Evolutionary conservation across 2,329 filamentous ascomycete genomes (phyloP), one percentile per base, ranked within the genome.

Genomic region (Talaromyces sp.): DNA sequence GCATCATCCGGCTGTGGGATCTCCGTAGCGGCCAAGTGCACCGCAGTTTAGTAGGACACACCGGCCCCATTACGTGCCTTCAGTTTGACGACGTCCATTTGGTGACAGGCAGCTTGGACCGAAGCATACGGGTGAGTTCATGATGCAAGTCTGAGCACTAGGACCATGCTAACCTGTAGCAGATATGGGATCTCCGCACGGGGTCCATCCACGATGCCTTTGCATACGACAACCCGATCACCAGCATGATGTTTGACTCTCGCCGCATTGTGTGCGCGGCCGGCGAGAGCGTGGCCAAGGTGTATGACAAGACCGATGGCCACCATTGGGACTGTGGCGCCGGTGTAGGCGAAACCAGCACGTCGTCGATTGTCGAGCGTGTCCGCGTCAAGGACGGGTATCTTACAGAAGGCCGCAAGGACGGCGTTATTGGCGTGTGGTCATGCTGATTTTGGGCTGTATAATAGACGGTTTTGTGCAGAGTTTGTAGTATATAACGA

Each of bases 141-240:
- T 36, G 33, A 36, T n/a, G 36, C 15, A 39, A 39, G 2, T n/a
- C 36, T n/a, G 17, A n/a, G 36, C 17, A n/a, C 36, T 8, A 39
- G 15, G 36, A 51, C 44, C 6, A 13, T 19, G 2, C 44, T 51
- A 27, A 51, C 17, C 13, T 17, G 9, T 22, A 27, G 49, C 71
- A 98, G 93, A 98, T 99, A 73, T 99, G 95, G 95, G 95, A 99
- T 77, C 88, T 99, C 61, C 90, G 95, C 59, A 98, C 92, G 13
- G 95, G 95, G 53, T 93, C 92, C 36, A 97, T 99, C 68, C 90
- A 90, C 74, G 95, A 99, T 74, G 95, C 93, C 19, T 99, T 93
- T 75, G 95, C 93, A 25, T 99, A 98, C 77, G 93, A 98, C 71
- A 84, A 91, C 70, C 87, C 93, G 0, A 85, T 99, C 61, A 96